Evolutionary conservation across 2,329 filamentous ascomycete genomes (phyloP).

Genomic region (Zasmidium citrigriseum): DNA sequence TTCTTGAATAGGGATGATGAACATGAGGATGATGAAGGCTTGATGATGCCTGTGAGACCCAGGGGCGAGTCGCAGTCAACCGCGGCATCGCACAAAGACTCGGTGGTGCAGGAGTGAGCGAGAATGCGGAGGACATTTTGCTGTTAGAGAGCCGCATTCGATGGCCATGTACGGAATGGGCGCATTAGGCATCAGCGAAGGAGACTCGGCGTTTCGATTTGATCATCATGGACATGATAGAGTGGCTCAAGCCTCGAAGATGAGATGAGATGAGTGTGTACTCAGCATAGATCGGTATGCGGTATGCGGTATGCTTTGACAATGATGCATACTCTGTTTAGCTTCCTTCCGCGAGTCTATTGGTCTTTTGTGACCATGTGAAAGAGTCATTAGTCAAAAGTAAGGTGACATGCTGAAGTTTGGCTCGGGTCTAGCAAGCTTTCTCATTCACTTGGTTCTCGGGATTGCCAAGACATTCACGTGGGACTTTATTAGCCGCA

Average conservation of each 20-base stretch:
- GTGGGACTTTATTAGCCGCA: no score
- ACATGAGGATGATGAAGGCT: constrained; percentile 24
- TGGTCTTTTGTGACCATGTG: no score
- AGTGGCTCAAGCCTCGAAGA: not conserved
- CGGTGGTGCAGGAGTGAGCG: not conserved
- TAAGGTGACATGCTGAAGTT: no score
- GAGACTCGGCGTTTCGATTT: not conserved
- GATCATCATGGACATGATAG: not conserved
- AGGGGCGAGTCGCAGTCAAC: constrained; percentile 12
- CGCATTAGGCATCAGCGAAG: not conserved
- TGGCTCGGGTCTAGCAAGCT: no score
- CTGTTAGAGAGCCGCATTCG: not conserved
- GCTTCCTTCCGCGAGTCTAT: no score
- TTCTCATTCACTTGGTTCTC: no score
- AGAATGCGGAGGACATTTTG: not conserved
- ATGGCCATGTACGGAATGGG: not conserved
- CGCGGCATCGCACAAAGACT: not conserved
- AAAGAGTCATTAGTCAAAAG: no score
- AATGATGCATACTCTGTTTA: no score
- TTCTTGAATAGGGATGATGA: constrained; percentile 22
- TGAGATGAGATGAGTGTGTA: not conserved
- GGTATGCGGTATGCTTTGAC: no score
- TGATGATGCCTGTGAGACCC: constrained; percentile 19
- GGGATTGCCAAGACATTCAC: no score
- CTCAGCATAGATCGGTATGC: no score